Percentiles rank a stretch among this genome's conserved stretches.
phyloP scores from a whole-genome alignment of 805 yeast genomes.

The Kuraishia borneana region DNA sequence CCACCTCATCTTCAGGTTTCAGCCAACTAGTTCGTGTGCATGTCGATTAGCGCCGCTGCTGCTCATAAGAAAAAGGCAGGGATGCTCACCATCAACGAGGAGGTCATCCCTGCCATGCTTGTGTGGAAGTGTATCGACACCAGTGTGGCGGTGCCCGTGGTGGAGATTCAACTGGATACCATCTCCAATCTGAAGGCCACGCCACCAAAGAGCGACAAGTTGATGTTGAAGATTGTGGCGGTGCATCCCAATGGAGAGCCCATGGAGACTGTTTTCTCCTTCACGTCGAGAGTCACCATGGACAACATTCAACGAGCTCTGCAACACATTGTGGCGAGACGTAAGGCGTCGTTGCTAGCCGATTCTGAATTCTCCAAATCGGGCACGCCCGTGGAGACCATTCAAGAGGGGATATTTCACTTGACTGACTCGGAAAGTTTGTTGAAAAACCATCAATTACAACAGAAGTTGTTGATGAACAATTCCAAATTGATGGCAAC shows the following conservation, averaged over 20 bases:
- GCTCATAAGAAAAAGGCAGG: constrained; percentile 44
- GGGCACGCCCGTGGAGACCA: constrained; percentile 6
- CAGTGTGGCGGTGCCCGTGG: constrained; percentile 22
- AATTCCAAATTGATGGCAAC: constrained; percentile 59
- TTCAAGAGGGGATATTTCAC: constrained; percentile 10
- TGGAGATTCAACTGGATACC: constrained; percentile 29
- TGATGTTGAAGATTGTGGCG: constrained; percentile 47
- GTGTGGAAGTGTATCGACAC: constrained; percentile 50
- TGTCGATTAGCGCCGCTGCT: constrained; percentile 37
- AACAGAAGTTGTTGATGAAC: constrained; percentile 63
- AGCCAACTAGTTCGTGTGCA: too few species aligned
- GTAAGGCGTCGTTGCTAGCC: constrained; percentile 40
- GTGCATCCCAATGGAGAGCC: constrained; percentile 18
- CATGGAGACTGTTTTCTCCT: constrained; percentile 37
- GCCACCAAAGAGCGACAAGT: constrained; percentile 51
- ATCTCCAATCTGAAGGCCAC: constrained; percentile 55
- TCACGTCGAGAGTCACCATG: constrained; percentile 67
- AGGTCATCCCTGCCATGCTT: constrained; percentile 40
- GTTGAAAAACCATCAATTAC: constrained; percentile 63
- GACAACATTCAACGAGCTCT: constrained; percentile 57
- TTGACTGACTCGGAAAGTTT: constrained; percentile 47
- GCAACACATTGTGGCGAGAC: constrained; percentile 59
- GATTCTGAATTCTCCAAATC: constrained; percentile 11
- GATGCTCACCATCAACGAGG: constrained; percentile 43
- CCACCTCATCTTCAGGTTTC: too few species aligned